These are phyloP conservation scores for Kandelia obovata DNA, from an alignment of 345 rosid species.

Conservation along the genomic window DNA sequence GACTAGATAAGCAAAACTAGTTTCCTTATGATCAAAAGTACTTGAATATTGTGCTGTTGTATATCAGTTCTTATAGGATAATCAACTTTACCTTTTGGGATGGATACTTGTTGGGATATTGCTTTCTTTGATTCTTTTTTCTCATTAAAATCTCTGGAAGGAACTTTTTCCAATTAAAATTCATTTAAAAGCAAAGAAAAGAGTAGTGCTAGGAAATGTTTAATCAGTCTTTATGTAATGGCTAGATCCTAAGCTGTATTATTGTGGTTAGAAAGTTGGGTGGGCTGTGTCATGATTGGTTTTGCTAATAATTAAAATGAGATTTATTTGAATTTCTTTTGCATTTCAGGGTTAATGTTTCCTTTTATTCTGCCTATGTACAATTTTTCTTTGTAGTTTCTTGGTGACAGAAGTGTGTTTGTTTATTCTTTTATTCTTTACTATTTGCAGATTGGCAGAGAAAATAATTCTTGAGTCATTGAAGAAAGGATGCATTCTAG, in stretches of 20 bases:
- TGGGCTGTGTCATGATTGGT: too few relatives aligned
- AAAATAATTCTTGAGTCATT: constrained; percentile 65
- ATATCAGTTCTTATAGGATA: not conserved
- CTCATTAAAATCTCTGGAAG: too few relatives aligned
- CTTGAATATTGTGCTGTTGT: constrained; percentile 7
- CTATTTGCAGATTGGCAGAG: constrained; percentile 69
- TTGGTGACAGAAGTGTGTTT: not conserved
- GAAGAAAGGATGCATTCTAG: constrained; percentile 54
- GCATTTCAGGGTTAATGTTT: not conserved
- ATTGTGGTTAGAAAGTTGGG: too few relatives aligned
- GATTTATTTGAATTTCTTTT: not conserved
- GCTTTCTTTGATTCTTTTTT: too few relatives aligned
- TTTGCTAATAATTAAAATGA: not conserved
- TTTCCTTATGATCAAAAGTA: not conserved
- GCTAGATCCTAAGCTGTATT: too few relatives aligned
- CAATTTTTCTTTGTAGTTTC: constrained; percentile 1
- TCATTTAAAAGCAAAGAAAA: too few relatives aligned
- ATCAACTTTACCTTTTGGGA: not conserved
- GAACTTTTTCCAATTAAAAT: too few relatives aligned
- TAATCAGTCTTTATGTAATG: too few relatives aligned
- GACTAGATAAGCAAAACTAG: constrained; percentile 17
- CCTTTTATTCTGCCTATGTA: not conserved
- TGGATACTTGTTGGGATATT: not conserved
- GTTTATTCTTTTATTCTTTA: constrained; percentile 1
- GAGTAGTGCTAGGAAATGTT: too few relatives aligned